These are phyloP conservation scores for Helenozyma rhizophorensis DNA, from an alignment of 805 yeast genomes.

Conservation along the genomic window DNA sequence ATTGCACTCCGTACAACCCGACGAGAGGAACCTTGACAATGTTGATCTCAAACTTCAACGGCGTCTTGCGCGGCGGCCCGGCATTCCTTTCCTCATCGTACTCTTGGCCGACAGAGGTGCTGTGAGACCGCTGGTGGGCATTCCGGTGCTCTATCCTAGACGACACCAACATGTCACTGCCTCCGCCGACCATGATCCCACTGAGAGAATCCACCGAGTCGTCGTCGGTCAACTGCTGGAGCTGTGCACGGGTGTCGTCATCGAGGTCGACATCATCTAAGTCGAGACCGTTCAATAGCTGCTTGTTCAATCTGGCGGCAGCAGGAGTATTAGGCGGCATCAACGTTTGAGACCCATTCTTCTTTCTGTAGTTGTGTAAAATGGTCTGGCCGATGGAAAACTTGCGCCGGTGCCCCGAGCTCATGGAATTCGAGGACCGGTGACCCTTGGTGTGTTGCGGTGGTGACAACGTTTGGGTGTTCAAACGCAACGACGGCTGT, in stretches of 20 bases:
- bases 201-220: slow-evolving; percentile 59
- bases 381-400: slow-evolving; percentile 60
- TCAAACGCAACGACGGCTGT: slow-evolving; percentile 35
- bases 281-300: slow-evolving; percentile 26
- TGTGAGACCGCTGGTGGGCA: slow-evolving; percentile 29
- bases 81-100: slow-evolving; percentile 7
- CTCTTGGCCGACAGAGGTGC: slow-evolving; percentile 13
- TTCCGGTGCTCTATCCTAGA: slow-evolving; percentile 53
- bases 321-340: slow-evolving; percentile 57
- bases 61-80: slow-evolving; percentile 31
- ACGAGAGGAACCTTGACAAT: slow-evolving; percentile 89
- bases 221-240: slow-evolving; percentile 38
- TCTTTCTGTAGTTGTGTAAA: slow-evolving; percentile 45
- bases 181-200: slow-evolving; percentile 45
- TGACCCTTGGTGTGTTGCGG: slow-evolving; percentile 21
- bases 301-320: slow-evolving; percentile 35
- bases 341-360: slow-evolving; percentile 36
- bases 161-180: slow-evolving; percentile 57
- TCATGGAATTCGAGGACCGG: slow-evolving; percentile 36
- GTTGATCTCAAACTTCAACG: slow-evolving; percentile 84
- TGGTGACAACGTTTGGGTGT: slow-evolving; percentile 11
- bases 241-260: slow-evolving; percentile 23
- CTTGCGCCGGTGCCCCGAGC: slow-evolving; percentile 50
- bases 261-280: slow-evolving; percentile 25
- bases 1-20: slow-evolving; percentile 89